These are phyloP conservation scores for Kandelia obovata DNA, from an alignment of 345 rosid genomes.

Conservation along the genomic window DNA sequence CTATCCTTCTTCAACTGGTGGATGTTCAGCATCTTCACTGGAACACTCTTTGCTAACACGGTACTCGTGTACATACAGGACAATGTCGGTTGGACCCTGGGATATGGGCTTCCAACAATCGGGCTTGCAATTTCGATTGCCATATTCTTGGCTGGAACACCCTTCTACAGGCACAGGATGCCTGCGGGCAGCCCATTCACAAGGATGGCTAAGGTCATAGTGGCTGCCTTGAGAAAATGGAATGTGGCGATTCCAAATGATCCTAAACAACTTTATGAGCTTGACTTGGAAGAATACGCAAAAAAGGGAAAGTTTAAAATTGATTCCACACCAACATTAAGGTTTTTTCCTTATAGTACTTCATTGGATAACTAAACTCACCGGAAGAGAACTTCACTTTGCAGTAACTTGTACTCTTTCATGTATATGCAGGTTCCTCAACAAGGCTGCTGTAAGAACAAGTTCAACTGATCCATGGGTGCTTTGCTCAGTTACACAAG, in stretches of 20 bases:
- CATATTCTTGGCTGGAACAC: constrained; percentile 72
- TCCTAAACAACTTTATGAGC: constrained; percentile 49
- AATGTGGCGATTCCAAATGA: constrained; percentile 40
- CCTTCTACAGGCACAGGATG: constrained; percentile 58
- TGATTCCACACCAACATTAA: constrained; percentile 48
- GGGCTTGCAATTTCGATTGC: constrained; percentile 56
- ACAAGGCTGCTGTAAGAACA: constrained; percentile 62
- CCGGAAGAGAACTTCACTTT: too few relatives aligned
- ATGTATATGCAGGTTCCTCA: constrained; percentile 19
- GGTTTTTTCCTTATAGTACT: constrained; percentile 28
- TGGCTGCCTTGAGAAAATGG: constrained; percentile 64
- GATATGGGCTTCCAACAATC: constrained; percentile 72
- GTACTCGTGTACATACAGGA: constrained; percentile 84
- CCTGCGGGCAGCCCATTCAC: constrained; percentile 80
- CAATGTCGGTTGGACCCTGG: constrained; percentile 78
- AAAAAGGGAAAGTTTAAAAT: constrained; percentile 53
- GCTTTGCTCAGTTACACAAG: constrained; percentile 74
- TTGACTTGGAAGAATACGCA: constrained; percentile 48
- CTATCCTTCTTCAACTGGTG: constrained; percentile 98
- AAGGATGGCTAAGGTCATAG: constrained; percentile 69
- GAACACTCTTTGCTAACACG: constrained; percentile 83
- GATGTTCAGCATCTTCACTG: constrained; percentile 89
- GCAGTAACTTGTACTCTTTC: too few relatives aligned
- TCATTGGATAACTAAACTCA: too few relatives aligned
- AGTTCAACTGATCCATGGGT: constrained; percentile 51